Evolutionary conservation across 305 asterid genomes (phyloP), one percentile per base, ranked within the genome.

Genomic region (Rubia tinctorum): DNA sequence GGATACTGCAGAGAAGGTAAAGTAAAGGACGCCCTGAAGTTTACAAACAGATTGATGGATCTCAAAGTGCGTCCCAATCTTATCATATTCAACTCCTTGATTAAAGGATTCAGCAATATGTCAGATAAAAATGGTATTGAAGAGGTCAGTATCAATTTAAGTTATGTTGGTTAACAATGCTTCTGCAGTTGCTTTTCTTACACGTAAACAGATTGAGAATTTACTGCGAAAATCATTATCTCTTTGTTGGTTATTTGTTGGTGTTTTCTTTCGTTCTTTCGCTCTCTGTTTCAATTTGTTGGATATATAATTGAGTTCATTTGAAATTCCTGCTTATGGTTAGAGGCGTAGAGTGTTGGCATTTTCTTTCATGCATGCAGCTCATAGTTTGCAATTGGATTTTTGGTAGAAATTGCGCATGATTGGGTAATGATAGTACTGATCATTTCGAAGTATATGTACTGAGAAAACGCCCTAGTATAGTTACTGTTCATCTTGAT

Each of bases 1-100:
- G 94, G 96, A 64, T 89, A 89, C 74, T 88, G 91, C 77, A 88
- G 86, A 78, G 92, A 88, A 84, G 92, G 94, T 44, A 81, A 78
- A 77, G 44, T 83, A 49, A 78, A 75, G 79, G 91, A 89, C 49
- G 97, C 94, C n/a, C 77, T 89, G 82, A 83, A 84, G 76, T 88
- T 86, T 75, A 86, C 85, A 69, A 82, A 88, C 80, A 83, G 42
- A 85, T 83, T 89, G 92, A 89, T 85, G 88, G 85, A 78, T 58
- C 78, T 89, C 37, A 84, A 88, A 23, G 55, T 88, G 66, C 83
- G 77, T 44, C 97, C 94, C 43, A 89, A 88, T 80, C 82, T 84
- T 45, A 76, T 86, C 30, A 76, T 83, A 77, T 83, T 91, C 79
- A 91, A 89, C 75, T 85, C 97, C 9, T 77, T 91, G 88, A 85